phyloP scores from a whole-genome alignment of 1,284 basidiomycete genomes.

The Exsudoporus floridanus region DNA sequence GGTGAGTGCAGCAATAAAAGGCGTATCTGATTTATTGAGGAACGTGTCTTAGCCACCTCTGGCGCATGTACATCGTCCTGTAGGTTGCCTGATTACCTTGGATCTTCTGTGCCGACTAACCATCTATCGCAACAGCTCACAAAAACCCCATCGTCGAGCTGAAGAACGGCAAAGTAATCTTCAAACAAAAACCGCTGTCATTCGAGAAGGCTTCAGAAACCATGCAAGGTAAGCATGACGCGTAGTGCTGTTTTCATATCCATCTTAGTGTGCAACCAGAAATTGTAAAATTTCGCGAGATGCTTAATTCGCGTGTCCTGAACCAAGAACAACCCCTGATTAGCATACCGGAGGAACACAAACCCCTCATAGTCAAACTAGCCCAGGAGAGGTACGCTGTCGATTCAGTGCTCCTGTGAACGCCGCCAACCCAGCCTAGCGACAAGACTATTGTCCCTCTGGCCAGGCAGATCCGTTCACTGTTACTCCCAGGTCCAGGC shows the following conservation, averaged over 20 bases:
- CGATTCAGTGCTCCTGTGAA: background rate
- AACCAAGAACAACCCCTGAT: conserved; percentile 48
- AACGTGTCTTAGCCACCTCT: conserved; percentile 12
- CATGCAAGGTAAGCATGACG: conserved; percentile 62
- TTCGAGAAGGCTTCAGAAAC: conserved; percentile 80
- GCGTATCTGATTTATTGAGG: conserved; percentile 10
- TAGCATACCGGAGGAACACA: conserved; percentile 64
- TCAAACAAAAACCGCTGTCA: conserved; percentile 76
- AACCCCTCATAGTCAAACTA: conserved; percentile 75
- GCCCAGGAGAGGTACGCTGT: conserved; percentile 71
- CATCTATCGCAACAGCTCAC: conserved; percentile 23
- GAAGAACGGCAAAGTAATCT: conserved; percentile 72
- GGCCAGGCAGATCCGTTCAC: conserved; percentile 62
- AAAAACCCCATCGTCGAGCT: conserved; percentile 55
- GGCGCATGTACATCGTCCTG: conserved; percentile 13
- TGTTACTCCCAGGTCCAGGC: conserved; percentile 56
- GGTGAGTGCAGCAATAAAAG: conserved; percentile 32
- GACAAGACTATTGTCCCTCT: conserved; percentile 65
- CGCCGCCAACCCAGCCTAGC: conserved; percentile 40
- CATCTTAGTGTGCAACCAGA: conserved; percentile 36
- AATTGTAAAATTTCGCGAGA: conserved; percentile 70
- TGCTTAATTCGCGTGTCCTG: conserved; percentile 55
- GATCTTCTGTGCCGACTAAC: background rate
- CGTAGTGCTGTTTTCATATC: background rate
- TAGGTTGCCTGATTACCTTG: conserved; percentile 9